phyloP scores from a whole-genome alignment of 2,329 filamentous ascomycete genomes.

The Neonectria magnoliae region DNA sequence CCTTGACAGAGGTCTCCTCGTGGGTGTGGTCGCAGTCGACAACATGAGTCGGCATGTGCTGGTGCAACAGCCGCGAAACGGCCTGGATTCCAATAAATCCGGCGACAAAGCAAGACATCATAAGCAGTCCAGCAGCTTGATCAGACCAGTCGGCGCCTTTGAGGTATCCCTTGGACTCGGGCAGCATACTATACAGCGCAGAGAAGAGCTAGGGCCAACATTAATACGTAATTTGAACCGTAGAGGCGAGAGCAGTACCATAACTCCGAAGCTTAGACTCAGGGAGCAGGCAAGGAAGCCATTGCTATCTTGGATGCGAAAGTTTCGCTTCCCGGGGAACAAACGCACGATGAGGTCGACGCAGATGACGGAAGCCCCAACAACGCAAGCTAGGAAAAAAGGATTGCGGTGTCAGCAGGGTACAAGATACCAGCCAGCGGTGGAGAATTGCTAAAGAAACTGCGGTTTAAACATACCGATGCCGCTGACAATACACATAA shows the following conservation, averaged over 20 bases:
- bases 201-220: slow-evolving; percentile 78
- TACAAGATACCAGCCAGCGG: background rate
- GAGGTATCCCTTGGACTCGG: slow-evolving; percentile 83
- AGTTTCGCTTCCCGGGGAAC: slow-evolving; percentile 78
- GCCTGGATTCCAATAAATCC: slow-evolving; percentile 82
- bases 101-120: slow-evolving; percentile 75
- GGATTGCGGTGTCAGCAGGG: slow-evolving; percentile 16
- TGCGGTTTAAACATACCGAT: slow-evolving; percentile 59
- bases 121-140: slow-evolving; percentile 71
- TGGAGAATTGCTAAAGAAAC: background rate
- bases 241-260: slow-evolving; percentile 68
- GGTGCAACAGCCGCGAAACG: slow-evolving; percentile 77
- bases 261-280: slow-evolving; percentile 93
- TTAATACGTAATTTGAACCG: slow-evolving; percentile 17
- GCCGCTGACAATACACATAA: slow-evolving; percentile 88
- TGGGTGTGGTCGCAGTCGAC: slow-evolving; percentile 84
- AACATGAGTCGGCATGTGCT: slow-evolving; percentile 79
- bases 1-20: slow-evolving; percentile 58
- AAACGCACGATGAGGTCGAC: slow-evolving; percentile 80
- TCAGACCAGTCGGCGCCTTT: slow-evolving; percentile 73
- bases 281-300: slow-evolving; percentile 87
- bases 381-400: slow-evolving; percentile 63
- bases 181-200: slow-evolving; percentile 91
- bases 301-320: slow-evolving; percentile 90
- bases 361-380: slow-evolving; percentile 87